These are phyloP conservation scores for Fusarium devonianum DNA, from an alignment of 2,329 filamentous ascomycete species.

Conservation along the genomic window DNA sequence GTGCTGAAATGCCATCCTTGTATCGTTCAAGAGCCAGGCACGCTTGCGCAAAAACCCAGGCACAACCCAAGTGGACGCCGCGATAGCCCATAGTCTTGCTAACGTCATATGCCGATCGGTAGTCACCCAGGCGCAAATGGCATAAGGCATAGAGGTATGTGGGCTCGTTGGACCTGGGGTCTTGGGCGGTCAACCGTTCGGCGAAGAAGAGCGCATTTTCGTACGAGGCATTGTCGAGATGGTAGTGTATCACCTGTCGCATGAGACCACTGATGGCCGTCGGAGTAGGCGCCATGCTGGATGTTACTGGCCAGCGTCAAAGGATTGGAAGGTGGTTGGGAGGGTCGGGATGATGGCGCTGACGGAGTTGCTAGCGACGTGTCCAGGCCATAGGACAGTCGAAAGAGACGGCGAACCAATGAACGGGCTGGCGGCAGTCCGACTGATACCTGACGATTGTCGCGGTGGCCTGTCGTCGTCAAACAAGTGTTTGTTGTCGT, in stretches of 20 bases:
- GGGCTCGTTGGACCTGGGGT: constrained; percentile 81
- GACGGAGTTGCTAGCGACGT: constrained; percentile 34
- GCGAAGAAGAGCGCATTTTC: constrained; percentile 95
- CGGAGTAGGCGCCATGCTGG: constrained; percentile 61
- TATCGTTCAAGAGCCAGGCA: constrained; percentile 81
- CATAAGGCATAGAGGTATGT: constrained; percentile 85
- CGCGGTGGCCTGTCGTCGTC: constrained; percentile 9
- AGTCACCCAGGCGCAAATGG: constrained; percentile 81
- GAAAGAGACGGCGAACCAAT: constrained; percentile 1
- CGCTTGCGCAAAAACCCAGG: constrained; percentile 90
- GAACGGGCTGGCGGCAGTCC: constrained; percentile 11
- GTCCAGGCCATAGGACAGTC: constrained; percentile 41
- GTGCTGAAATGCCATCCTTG: constrained; percentile 79
- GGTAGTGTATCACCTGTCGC: constrained; percentile 68
- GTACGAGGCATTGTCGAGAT: constrained; percentile 87
- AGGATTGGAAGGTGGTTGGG: constrained; percentile 13
- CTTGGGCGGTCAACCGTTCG: constrained; percentile 83
- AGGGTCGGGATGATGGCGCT: constrained; percentile 23
- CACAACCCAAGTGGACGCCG: constrained; percentile 82
- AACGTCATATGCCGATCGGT: constrained; percentile 84
- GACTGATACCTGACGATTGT: constrained; percentile 12
- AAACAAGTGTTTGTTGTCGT: constrained; percentile 29
- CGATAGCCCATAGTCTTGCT: constrained; percentile 75
- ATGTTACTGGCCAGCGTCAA: constrained; percentile 35
- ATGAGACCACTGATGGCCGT: constrained; percentile 60